Percentiles rank a stretch among this genome's conserved stretches.
phyloP scores from a whole-genome alignment of 345 rosid species.

The Ailanthus altissimus region DNA sequence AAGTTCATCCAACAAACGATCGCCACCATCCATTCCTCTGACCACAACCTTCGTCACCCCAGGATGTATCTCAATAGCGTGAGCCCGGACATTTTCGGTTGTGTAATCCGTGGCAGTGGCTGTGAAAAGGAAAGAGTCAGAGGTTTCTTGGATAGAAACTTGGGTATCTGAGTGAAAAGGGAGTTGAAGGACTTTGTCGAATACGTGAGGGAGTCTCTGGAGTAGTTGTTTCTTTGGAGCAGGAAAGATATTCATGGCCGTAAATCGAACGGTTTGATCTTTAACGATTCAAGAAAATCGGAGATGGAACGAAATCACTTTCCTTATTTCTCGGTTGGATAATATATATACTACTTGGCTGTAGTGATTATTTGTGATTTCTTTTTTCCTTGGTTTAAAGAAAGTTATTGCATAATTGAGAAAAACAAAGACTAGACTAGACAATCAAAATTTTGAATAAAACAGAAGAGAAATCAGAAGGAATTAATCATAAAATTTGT shows the following conservation, averaged over 20 bases:
- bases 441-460: no score
- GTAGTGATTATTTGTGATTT: no score
- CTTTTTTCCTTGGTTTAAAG: no score
- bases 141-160: constrained; percentile 23
- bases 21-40: not conserved
- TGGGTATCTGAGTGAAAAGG: constrained; percentile 27
- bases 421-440: no score
- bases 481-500: no score
- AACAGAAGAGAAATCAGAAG: no score
- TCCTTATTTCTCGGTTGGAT: not conserved
- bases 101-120: not conserved
- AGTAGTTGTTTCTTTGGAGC: constrained; percentile 26
- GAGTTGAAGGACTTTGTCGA: constrained; percentile 28
- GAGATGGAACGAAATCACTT: not conserved
- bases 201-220: constrained; percentile 25
- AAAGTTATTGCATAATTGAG: no score
- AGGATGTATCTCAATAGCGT: constrained; percentile 16
- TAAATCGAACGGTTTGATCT: not conserved
- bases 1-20: constrained; percentile 3
- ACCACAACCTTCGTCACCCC: constrained; percentile 28
- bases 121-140: constrained; percentile 21
- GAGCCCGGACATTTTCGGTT: not conserved
- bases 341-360: no score
- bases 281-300: not conserved
- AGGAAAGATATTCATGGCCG: constrained; percentile 6